phyloP scores from a whole-genome alignment of 345 rosid genomes.

The Camelina hispida region DNA sequence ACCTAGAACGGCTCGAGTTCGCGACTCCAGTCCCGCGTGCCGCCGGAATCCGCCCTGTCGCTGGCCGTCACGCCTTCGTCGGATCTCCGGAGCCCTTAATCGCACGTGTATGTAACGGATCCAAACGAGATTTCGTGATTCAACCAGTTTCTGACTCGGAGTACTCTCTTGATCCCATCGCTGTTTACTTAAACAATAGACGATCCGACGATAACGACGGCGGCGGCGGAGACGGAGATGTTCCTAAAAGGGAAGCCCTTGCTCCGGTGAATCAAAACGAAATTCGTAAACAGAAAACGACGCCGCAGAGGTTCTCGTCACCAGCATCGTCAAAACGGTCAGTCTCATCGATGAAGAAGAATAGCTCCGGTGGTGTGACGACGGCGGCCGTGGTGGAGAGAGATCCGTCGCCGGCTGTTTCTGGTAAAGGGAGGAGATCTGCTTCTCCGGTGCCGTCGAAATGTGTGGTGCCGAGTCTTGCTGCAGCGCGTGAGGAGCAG shows the following conservation, averaged over 20 bases:
- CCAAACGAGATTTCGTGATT: constrained; percentile 77
- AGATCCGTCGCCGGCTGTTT: constrained; percentile 70
- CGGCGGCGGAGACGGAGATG: background rate
- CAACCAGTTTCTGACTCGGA: constrained; percentile 85
- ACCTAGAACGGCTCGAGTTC: constrained; percentile 81
- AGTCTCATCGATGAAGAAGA: constrained; percentile 58
- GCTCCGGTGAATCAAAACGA: constrained; percentile 49
- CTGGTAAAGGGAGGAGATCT: constrained; percentile 77
- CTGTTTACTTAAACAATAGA: constrained; percentile 68
- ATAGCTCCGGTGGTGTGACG: constrained; percentile 14
- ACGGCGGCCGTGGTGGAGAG: constrained; percentile 49
- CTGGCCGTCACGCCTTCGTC: constrained; percentile 86
- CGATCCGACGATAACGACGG: constrained; percentile 14
- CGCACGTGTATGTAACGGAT: constrained; percentile 69
- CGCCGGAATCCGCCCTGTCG: constrained; percentile 79
- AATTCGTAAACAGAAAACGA: constrained; percentile 45
- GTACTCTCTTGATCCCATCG: constrained; percentile 75
- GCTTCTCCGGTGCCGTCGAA: constrained; percentile 91
- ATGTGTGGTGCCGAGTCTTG: constrained; percentile 88
- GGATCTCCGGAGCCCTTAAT: constrained; percentile 87
- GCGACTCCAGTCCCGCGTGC: constrained; percentile 85
- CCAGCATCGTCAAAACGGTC: constrained; percentile 75
- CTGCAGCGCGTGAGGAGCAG: constrained; percentile 76
- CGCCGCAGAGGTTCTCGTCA: constrained; percentile 75
- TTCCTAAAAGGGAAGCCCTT: constrained; percentile 58